Evolutionary conservation across 1,284 basidiomycete species (phyloP).

Genomic region (Ustilago loliicola): DNA sequence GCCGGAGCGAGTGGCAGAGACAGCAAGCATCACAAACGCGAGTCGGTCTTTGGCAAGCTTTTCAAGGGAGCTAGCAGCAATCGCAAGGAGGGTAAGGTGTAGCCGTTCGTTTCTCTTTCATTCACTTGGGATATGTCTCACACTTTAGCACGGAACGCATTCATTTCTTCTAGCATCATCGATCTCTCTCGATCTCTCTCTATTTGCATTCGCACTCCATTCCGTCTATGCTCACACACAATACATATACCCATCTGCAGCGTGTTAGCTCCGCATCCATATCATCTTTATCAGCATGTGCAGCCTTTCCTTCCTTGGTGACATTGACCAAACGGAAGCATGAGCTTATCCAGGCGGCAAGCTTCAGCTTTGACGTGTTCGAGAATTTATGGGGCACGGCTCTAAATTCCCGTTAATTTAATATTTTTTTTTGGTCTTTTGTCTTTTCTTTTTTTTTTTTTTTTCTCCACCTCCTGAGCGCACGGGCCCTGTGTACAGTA

Average conservation of each 20-base stretch:
- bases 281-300: background rate
- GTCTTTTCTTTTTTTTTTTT: no score
- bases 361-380: background rate
- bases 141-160: background rate
- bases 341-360: no score
- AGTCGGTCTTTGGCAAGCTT: conserved; percentile 49
- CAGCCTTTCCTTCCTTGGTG: background rate
- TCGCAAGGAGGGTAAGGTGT: conserved; percentile 43
- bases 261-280: conserved; percentile 1
- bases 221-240: background rate
- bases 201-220: background rate
- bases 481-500: conserved; percentile 5
- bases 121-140: background rate
- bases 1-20: background rate
- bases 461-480: background rate
- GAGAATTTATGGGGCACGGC: background rate
- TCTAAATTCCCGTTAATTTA: background rate
- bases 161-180: background rate
- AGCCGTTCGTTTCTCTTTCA: background rate
- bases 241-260: conserved; percentile 12
- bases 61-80: conserved; percentile 31
- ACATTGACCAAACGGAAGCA: no score
- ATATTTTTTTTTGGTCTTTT: no score
- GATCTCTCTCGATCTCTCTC: background rate
- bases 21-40: conserved; percentile 23